Evolutionary conservation across 495 filamentous ascomycete genomes (phyloP).

Genomic region (Echria macrotheca): DNA sequence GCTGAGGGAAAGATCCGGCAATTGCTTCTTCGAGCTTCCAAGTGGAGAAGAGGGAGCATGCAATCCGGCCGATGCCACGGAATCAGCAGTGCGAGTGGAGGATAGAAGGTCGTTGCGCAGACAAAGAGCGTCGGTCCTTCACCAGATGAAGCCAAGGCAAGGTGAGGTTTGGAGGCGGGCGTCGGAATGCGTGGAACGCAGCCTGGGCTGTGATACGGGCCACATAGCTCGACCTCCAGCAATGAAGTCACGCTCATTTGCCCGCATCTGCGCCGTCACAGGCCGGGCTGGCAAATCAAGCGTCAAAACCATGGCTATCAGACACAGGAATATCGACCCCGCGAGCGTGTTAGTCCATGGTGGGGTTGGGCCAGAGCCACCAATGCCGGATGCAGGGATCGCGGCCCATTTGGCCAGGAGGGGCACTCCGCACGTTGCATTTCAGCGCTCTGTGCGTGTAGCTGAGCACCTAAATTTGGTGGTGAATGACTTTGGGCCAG

Average conservation of each 20-base stretch:
- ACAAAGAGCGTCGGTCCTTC: neutral
- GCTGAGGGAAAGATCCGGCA: conserved; percentile 14
- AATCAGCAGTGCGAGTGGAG: too few relatives aligned
- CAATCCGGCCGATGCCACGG: neutral
- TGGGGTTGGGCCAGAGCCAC: conserved; percentile 13
- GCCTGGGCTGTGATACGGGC: conserved; percentile 10
- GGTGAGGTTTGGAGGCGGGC: conserved; percentile 6
- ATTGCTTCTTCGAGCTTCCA: too few relatives aligned
- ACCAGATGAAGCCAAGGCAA: neutral
- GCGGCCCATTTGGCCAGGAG: too few relatives aligned
- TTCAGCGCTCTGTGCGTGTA: too few relatives aligned
- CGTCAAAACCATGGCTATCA: conserved; percentile 15
- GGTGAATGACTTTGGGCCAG: too few relatives aligned
- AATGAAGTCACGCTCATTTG: conserved; percentile 22
- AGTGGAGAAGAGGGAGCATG: neutral
- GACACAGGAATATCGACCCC: conserved; percentile 5
- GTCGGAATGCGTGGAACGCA: neutral
- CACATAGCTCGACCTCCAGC: neutral
- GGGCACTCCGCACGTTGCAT: too few relatives aligned
- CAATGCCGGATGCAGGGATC: conserved; percentile 1
- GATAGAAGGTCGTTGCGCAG: too few relatives aligned
- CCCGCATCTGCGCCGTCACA: neutral
- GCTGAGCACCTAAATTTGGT: too few relatives aligned
- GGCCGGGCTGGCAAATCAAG: neutral
- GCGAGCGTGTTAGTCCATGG: conserved; percentile 19